Conservation (phyloP, 495 filamentous ascomycete species). For the Aspergillus ellipticus region DNA sequence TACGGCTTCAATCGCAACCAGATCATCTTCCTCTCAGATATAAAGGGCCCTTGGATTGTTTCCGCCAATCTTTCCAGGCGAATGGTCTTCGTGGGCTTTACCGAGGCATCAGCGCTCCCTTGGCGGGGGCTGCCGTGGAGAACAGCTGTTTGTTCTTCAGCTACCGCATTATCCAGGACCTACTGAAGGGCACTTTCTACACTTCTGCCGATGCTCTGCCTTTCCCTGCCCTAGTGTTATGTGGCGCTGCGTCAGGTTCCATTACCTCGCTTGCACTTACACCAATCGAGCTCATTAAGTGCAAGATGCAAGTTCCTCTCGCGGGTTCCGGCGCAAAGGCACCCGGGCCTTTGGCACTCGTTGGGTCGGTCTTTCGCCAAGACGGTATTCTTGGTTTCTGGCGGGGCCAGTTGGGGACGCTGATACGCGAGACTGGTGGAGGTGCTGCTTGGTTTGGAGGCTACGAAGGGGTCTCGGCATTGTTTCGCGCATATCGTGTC, state of each 20-base stretch:
- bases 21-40: constrained; percentile 79
- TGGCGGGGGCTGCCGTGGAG: constrained; percentile 88
- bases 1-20: constrained; percentile 67
- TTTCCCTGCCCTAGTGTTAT: constrained; percentile 66
- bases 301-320: constrained; percentile 86
- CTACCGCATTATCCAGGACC: constrained; percentile 65
- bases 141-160: constrained; percentile 94
- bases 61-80: constrained; percentile 72
- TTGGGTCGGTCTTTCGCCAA: constrained; percentile 71
- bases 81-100: constrained; percentile 78
- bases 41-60: constrained; percentile 86
- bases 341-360: constrained; percentile 56
- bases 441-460: constrained; percentile 93
- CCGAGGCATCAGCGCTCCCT: constrained; percentile 86
- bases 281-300: constrained; percentile 96
- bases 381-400: constrained; percentile 86
- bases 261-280: constrained; percentile 89
- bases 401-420: constrained; percentile 88
- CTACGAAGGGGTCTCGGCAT: constrained; percentile 73
- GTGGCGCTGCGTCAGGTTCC: constrained; percentile 82
- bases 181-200: constrained; percentile 57
- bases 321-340: constrained; percentile 34
- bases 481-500: constrained; percentile 51
- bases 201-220: constrained; percentile 55
- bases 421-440: constrained; percentile 91